These are phyloP conservation scores for Arthrobotrys sphaeroides DNA, from an alignment of 2,329 filamentous ascomycete species.

Conservation along the genomic window DNA sequence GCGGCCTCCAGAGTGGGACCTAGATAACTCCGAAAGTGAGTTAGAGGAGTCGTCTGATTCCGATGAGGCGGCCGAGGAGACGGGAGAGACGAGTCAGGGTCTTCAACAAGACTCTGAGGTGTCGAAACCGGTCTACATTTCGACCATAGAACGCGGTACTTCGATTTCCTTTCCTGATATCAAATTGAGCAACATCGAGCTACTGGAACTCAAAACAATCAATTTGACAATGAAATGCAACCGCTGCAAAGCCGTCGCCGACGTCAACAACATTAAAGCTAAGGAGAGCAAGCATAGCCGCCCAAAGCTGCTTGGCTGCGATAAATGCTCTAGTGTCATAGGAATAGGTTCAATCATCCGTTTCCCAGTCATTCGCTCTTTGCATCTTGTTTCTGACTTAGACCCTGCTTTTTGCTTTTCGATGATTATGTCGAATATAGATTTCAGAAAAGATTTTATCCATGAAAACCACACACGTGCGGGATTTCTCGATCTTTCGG, in stretches of 20 bases:
- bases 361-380: background rate
- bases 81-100: conserved; percentile 10
- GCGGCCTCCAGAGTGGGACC: conserved; percentile 61
- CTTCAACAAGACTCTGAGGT: conserved; percentile 55
- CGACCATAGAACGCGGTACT: conserved; percentile 71
- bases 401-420: conserved; percentile 19
- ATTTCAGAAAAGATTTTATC: conserved; percentile 74
- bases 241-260: conserved; percentile 77
- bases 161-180: conserved; percentile 80
- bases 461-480: conserved; percentile 76
- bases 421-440: conserved; percentile 57
- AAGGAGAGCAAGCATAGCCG: conserved; percentile 61
- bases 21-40: conserved; percentile 61
- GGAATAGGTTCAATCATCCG: conserved; percentile 61
- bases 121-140: conserved; percentile 60
- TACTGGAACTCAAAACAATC: conserved; percentile 74
- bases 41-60: conserved; percentile 58
- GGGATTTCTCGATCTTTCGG: conserved; percentile 79
- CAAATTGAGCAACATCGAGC: conserved; percentile 79
- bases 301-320: conserved; percentile 65
- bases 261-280: conserved; percentile 72
- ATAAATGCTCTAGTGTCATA: conserved; percentile 67
- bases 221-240: conserved; percentile 79
- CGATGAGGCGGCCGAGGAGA: conserved; percentile 17
- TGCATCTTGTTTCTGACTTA: conserved; percentile 9